Conservation (phyloP, 73 alveolate species). For the Paramecium tetraurelia region DNA sequence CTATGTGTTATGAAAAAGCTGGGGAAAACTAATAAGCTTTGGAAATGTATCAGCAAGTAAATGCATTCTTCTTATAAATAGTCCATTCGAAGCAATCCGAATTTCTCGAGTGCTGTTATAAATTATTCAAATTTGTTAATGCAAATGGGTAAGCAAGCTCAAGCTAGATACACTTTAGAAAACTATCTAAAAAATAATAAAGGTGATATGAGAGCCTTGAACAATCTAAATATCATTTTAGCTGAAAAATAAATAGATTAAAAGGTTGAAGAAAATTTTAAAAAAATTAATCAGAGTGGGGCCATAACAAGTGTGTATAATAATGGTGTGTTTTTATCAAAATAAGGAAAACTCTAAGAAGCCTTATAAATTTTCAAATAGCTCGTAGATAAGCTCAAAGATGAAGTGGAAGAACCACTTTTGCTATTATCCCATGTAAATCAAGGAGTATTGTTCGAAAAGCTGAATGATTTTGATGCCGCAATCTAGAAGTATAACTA, state of each 20-base stretch:
- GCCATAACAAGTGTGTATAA: slow-evolving; percentile 7
- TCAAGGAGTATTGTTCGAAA: slow-evolving; percentile 20
- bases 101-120: slow-evolving; percentile 39
- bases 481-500: slow-evolving; percentile 28
- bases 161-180: slow-evolving; percentile 38
- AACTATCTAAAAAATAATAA: slow-evolving; percentile 40
- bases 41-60: slow-evolving; percentile 20
- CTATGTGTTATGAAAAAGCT: slow-evolving; percentile 38
- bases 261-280: slow-evolving; percentile 25
- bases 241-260: not conserved
- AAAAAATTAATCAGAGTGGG: slow-evolving; percentile 33
- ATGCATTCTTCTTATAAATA: not conserved
- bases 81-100: slow-evolving; percentile 20
- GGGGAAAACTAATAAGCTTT: slow-evolving; percentile 21
- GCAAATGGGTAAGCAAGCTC: slow-evolving; percentile 10
- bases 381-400: not conserved
- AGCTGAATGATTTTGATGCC: not conserved
- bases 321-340: slow-evolving; percentile 41
- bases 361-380: not conserved
- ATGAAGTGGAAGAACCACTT: slow-evolving; percentile 3
- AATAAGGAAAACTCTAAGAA: slow-evolving; percentile 31
- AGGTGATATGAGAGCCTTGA: slow-evolving; percentile 45
- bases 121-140: slow-evolving; percentile 11
- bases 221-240: not conserved
- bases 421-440: not conserved